A percentile compares a stretch with the other conserved stretches of the same genome.
phyloP scores from a whole-genome alignment of 2,329 filamentous ascomycete species.

The Cladosporium colombiae region DNA sequence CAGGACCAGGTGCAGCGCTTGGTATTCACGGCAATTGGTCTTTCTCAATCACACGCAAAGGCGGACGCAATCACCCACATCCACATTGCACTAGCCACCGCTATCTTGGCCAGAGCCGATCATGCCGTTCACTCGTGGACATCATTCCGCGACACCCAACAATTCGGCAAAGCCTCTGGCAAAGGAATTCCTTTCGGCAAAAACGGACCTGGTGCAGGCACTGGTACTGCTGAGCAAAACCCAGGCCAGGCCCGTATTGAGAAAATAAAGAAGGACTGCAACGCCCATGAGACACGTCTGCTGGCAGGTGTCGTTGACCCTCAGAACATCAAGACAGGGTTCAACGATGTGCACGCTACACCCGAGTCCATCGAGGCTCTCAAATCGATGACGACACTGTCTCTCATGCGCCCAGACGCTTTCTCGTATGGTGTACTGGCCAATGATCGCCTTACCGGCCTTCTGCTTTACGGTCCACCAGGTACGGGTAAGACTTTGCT shows the following conservation, averaged over 20 bases:
- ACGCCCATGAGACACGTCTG: slow-evolving; percentile 79
- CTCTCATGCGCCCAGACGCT: slow-evolving; percentile 85
- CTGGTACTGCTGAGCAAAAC: not conserved
- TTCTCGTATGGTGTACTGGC: slow-evolving; percentile 93
- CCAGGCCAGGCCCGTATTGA: slow-evolving; percentile 40
- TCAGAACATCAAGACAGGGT: slow-evolving; percentile 80
- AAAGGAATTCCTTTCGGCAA: slow-evolving; percentile 6
- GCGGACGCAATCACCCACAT: slow-evolving; percentile 34
- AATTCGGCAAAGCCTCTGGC: not conserved
- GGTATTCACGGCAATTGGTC: slow-evolving; percentile 55
- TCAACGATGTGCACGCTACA: slow-evolving; percentile 81
- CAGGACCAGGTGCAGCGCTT: slow-evolving; percentile 64
- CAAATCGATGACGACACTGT: slow-evolving; percentile 84
- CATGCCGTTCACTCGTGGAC: slow-evolving; percentile 24
- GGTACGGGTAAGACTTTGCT: slow-evolving; percentile 86
- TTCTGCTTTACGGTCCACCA: slow-evolving; percentile 93
- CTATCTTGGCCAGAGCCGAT: slow-evolving; percentile 24
- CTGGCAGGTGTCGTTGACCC: slow-evolving; percentile 80
- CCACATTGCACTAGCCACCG: slow-evolving; percentile 40
- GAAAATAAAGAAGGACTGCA: slow-evolving; percentile 59
- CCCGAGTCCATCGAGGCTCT: slow-evolving; percentile 81
- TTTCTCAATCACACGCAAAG: slow-evolving; percentile 42
- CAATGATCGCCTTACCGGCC: slow-evolving; percentile 85
- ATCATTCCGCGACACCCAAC: slow-evolving; percentile 11
- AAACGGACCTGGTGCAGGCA: not conserved